Evolutionary conservation across 495 filamentous ascomycete species (phyloP).

Genomic region (Darksidea phi): DNA sequence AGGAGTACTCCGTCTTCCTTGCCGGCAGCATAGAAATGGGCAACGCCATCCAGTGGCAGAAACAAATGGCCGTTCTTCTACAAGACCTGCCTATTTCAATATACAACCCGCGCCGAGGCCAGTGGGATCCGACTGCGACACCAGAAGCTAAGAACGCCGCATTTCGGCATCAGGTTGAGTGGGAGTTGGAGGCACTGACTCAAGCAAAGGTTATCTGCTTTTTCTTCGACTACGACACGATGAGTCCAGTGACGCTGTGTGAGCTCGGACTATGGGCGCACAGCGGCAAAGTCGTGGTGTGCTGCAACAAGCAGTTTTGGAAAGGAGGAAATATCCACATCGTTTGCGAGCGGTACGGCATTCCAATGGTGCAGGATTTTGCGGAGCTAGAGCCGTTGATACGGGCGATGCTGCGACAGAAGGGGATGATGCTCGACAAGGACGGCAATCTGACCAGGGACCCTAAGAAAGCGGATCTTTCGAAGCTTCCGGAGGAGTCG

Average conservation of each 20-base stretch:
- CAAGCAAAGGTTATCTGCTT: constrained; percentile 54
- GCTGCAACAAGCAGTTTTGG: constrained; percentile 53
- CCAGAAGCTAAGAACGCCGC: constrained; percentile 48
- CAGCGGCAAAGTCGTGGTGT: constrained; percentile 51
- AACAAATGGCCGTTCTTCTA: constrained; percentile 4
- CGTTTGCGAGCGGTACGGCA: constrained; percentile 49
- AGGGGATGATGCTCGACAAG: constrained; percentile 7
- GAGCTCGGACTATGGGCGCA: constrained; percentile 55
- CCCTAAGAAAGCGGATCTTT: not conserved
- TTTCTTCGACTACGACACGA: constrained; percentile 52
- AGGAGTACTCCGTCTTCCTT: constrained; percentile 30
- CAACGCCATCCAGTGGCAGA: constrained; percentile 32
- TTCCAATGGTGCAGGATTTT: constrained; percentile 43
- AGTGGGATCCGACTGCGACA: constrained; percentile 56
- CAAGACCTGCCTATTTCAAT: constrained; percentile 52
- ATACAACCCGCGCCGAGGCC: constrained; percentile 55
- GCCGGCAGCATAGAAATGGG: constrained; percentile 39
- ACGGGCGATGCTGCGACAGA: constrained; percentile 12
- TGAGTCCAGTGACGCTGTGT: constrained; percentile 52
- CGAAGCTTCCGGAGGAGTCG: too few species aligned
- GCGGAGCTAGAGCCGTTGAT: constrained; percentile 35
- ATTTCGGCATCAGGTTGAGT: constrained; percentile 56
- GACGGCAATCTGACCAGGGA: not conserved
- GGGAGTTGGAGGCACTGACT: constrained; percentile 59
- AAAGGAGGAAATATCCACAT: constrained; percentile 59